phyloP scores from a whole-genome alignment of 257 asterid species.

The Primulina eburnea region DNA sequence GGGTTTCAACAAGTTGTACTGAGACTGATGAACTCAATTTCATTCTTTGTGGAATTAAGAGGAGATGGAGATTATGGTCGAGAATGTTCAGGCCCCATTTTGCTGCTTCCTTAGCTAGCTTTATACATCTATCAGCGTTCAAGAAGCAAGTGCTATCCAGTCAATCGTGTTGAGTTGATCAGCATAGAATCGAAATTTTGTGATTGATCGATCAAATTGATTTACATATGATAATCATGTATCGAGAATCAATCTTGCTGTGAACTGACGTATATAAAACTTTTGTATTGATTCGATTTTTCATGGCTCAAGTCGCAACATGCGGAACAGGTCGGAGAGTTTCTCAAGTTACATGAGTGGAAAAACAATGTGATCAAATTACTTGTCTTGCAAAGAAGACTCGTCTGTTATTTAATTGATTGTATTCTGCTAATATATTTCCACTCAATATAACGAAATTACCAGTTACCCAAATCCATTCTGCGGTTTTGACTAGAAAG shows the following conservation, averaged over 20 bases:
- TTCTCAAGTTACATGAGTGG: neutral
- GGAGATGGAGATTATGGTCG: neutral
- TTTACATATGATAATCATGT: neutral
- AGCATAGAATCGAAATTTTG: neutral
- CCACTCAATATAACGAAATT: too few relatives aligned
- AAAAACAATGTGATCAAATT: too few relatives aligned
- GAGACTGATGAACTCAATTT: neutral
- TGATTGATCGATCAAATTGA: neutral
- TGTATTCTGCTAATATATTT: too few relatives aligned
- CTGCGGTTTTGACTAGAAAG: neutral
- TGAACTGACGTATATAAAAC: neutral
- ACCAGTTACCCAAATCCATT: neutral
- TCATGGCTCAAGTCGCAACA: neutral
- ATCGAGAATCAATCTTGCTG: neutral
- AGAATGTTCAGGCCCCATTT: neutral
- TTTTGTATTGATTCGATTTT: neutral
- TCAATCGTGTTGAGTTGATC: neutral
- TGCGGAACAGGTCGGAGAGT: neutral
- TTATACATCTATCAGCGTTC: neutral
- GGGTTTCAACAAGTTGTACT: constrained; percentile 66
- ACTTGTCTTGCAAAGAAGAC: neutral
- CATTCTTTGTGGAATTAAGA: neutral
- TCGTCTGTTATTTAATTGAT: neutral
- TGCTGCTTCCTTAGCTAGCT: neutral
- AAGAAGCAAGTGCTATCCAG: neutral